Evolutionary conservation across 345 rosid genomes (phyloP).

Genomic region (Eucalyptus regnans): DNA sequence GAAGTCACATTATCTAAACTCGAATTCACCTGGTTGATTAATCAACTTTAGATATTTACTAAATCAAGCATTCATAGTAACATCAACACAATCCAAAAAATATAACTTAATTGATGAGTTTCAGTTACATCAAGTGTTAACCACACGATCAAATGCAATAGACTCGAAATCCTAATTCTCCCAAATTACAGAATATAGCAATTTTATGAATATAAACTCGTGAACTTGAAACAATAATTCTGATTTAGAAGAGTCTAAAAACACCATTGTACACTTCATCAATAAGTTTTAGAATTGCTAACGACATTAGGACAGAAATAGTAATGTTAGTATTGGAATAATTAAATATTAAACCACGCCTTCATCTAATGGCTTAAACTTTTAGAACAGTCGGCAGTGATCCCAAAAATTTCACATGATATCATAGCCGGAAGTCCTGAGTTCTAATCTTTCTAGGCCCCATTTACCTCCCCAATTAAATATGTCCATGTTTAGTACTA

Average conservation of each 20-base stretch:
- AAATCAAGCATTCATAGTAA: not conserved
- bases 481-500: too few species aligned
- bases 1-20: not conserved
- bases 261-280: not conserved
- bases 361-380: fast-evolving
- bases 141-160: not conserved
- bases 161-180: not conserved
- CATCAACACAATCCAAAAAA: not conserved
- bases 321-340: not conserved
- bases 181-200: not conserved
- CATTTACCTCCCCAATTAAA: too few species aligned
- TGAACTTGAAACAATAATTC: not conserved
- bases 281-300: not conserved
- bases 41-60: not conserved
- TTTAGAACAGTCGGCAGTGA: fast-evolving
- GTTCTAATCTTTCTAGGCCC: fast-evolving
- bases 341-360: fast-evolving
- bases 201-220: not conserved
- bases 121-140: not conserved
- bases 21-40: not conserved
- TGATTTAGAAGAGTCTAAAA: not conserved
- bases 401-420: too few species aligned
- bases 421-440: too few species aligned
- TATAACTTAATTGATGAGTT: not conserved
- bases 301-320: fast-evolving